Evolutionary conservation across 208 protist species (phyloP).

Genomic region (Leishmania tropica): DNA sequence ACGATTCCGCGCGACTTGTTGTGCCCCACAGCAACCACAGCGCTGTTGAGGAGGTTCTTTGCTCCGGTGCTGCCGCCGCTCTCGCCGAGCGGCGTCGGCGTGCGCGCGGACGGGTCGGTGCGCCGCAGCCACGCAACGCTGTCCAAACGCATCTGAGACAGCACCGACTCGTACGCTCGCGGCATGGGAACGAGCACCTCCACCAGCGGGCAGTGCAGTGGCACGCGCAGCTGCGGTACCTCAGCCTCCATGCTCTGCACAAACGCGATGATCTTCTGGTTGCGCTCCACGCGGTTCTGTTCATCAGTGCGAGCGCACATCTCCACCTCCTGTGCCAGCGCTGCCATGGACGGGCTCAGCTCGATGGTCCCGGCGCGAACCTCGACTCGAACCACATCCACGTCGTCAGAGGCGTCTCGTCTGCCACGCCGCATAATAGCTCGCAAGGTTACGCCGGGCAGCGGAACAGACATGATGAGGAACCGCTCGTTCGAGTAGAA

Average conservation of each 20-base stretch:
- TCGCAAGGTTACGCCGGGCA: constrained; percentile 50
- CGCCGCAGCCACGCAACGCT: constrained; percentile 31
- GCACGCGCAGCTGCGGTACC: constrained; percentile 24
- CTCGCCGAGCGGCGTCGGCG: neutral
- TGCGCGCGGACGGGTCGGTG: neutral
- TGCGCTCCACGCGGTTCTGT: constrained; percentile 26
- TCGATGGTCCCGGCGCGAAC: constrained; percentile 69
- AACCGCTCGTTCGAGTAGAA: constrained; percentile 37
- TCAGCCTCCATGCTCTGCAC: constrained; percentile 53
- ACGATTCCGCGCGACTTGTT: constrained; percentile 23
- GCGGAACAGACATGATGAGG: constrained; percentile 61
- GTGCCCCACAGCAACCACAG: neutral
- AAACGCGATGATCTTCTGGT: constrained; percentile 29
- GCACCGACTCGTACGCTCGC: constrained; percentile 42
- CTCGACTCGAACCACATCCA: constrained; percentile 55
- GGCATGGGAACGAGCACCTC: constrained; percentile 83
- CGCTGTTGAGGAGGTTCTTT: neutral
- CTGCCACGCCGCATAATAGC: constrained; percentile 27
- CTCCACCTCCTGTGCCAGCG: constrained; percentile 74
- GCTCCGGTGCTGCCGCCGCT: neutral
- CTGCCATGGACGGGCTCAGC: constrained; percentile 70
- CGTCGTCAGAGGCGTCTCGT: constrained; percentile 29
- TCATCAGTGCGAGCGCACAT: constrained; percentile 38
- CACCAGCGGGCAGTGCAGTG: constrained; percentile 47
- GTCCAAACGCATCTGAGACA: constrained; percentile 35